Evolutionary conservation across 2,329 filamentous ascomycete species (phyloP).

Genomic region (Lecanicillium sp.): DNA sequence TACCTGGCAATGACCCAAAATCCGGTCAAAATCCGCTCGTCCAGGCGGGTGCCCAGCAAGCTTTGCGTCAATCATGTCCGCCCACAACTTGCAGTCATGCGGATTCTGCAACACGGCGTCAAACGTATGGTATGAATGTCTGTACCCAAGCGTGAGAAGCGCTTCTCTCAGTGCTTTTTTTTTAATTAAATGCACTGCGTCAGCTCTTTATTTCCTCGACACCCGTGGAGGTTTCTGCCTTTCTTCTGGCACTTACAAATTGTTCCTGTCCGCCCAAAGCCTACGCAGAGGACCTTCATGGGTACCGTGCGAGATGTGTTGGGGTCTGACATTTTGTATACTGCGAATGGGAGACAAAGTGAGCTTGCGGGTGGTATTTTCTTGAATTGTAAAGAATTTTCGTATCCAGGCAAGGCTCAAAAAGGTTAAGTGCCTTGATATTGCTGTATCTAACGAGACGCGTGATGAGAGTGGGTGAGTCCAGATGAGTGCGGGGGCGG

Average conservation of each 20-base stretch:
- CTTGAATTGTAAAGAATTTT: too few relatives aligned
- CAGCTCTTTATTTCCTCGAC: too few relatives aligned
- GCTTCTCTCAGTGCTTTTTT: conserved; percentile 3
- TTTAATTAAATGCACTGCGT: too few relatives aligned
- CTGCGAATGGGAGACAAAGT: too few relatives aligned
- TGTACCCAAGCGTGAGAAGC: conserved; percentile 4
- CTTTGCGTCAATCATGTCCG: conserved; percentile 2
- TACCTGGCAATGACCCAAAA: conserved; percentile 4
- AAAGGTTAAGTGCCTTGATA: too few relatives aligned
- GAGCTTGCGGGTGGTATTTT: too few relatives aligned
- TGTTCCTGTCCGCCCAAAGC: conserved; percentile 5
- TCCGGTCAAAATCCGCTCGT: conserved; percentile 2
- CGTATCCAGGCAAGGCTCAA: too few relatives aligned
- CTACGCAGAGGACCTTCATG: conserved; percentile 7
- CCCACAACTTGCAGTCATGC: conserved; percentile 6
- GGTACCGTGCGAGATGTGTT: conserved; percentile 4
- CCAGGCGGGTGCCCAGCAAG: neutral
- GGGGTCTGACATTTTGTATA: neutral
- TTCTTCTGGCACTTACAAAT: conserved; percentile 4
- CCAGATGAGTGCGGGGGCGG: too few relatives aligned
- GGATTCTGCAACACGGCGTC: neutral
- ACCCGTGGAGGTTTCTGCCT: too few relatives aligned
- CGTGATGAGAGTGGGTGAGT: too few relatives aligned
- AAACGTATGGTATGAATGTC: conserved; percentile 1
- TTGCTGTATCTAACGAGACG: too few relatives aligned